Percentiles rank a stretch among this genome's conserved stretches.
Evolutionary conservation across 345 rosid species (phyloP).

Genomic region (Leavenworthia alabamica): DNA sequence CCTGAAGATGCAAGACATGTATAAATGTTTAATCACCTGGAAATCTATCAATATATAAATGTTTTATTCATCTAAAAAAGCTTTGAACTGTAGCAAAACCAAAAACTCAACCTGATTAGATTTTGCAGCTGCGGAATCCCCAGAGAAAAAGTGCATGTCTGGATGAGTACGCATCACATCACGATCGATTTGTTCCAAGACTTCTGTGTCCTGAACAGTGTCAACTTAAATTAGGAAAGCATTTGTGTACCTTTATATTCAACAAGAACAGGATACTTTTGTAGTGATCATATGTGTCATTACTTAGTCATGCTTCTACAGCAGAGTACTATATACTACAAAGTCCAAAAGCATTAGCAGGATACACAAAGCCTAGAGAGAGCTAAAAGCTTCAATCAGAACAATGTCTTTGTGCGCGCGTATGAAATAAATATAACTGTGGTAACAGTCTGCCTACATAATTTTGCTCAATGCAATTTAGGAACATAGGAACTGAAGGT

Average conservation of each 20-base stretch:
- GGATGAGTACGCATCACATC: constrained; percentile 98
- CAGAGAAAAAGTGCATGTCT: constrained; percentile 87
- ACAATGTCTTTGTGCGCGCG: neutral
- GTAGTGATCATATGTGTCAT: neutral
- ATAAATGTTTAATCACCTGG: neutral
- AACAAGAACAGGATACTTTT: neutral
- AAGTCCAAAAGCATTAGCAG: neutral
- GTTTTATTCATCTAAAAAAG: neutral
- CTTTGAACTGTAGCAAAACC: constrained; percentile 3
- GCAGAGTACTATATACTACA: neutral
- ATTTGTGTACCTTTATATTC: constrained; percentile 1
- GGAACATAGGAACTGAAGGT: neutral
- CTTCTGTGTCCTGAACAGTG: constrained; percentile 67
- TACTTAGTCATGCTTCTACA: neutral
- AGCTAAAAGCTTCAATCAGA: neutral
- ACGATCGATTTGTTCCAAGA: constrained; percentile 88
- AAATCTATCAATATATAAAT: neutral
- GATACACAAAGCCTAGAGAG: neutral
- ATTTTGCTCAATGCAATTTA: neutral
- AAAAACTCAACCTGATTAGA: constrained; percentile 62
- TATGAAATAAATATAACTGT: neutral
- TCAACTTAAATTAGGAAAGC: constrained; percentile 2
- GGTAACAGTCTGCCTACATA: neutral
- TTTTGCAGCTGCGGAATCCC: constrained; percentile 67
- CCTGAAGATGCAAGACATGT: constrained; percentile 44